Percentiles rank a stretch among this genome's conserved stretches.
Evolutionary conservation across 2,329 filamentous ascomycete genomes (phyloP).

Genomic region (Lachnellula suecica): DNA sequence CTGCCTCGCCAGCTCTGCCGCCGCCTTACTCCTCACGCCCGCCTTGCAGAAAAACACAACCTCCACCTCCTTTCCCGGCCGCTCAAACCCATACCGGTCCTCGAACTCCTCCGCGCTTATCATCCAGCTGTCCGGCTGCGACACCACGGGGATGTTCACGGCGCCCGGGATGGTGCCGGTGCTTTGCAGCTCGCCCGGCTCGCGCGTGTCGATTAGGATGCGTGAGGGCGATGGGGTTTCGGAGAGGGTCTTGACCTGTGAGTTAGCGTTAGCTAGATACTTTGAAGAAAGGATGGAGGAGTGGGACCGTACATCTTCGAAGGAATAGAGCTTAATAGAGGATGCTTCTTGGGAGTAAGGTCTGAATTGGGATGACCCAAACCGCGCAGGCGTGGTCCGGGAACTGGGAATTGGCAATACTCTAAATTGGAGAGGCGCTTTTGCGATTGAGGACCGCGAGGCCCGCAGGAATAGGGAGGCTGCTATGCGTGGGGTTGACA

Average conservation of each 20-base stretch:
- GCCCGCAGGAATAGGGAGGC: slow-evolving; percentile 15
- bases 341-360: slow-evolving; percentile 17
- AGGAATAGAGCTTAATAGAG: slow-evolving; percentile 46
- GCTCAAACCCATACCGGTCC: slow-evolving; percentile 75
- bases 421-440: slow-evolving; percentile 9
- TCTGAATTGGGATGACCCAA: slow-evolving; percentile 9
- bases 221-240: slow-evolving; percentile 33
- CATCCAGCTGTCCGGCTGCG: slow-evolving; percentile 76
- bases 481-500: slow-evolving; percentile 19
- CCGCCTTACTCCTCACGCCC: slow-evolving; percentile 77
- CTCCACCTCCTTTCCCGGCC: slow-evolving; percentile 56
- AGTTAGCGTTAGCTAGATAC: slow-evolving; percentile 3
- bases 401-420: slow-evolving; percentile 2
- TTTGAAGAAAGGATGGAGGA: not conserved
- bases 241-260: slow-evolving; percentile 43
- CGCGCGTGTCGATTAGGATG: slow-evolving; percentile 58
- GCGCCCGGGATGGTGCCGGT: slow-evolving; percentile 77
- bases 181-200: slow-evolving; percentile 63
- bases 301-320: slow-evolving; percentile 39
- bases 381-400: not conserved
- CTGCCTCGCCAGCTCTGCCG: slow-evolving; percentile 73
- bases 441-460: slow-evolving; percentile 12
- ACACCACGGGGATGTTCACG: slow-evolving; percentile 78
- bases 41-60: slow-evolving; percentile 93
- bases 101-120: slow-evolving; percentile 77